Conservation (phyloP, 2,329 filamentous ascomycete species). For the Venturia asperata region DNA sequence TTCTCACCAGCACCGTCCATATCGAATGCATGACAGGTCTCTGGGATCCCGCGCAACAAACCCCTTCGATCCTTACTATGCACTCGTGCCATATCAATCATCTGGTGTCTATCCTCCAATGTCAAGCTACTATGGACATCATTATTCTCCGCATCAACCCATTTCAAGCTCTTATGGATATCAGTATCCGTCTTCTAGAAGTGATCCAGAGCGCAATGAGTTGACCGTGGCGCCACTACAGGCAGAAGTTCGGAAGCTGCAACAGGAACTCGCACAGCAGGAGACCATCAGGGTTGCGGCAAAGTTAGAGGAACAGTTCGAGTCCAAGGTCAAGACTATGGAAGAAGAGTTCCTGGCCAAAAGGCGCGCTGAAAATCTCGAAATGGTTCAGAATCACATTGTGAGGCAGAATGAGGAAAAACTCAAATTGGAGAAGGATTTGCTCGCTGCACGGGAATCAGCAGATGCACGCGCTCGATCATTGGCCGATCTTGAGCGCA, state of each 20-base stretch:
- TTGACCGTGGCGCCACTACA: not conserved
- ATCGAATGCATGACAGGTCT: not conserved
- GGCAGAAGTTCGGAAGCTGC: not conserved
- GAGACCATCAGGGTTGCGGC: not conserved
- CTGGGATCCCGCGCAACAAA: not conserved
- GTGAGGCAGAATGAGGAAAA: not conserved
- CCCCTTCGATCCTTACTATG: not conserved
- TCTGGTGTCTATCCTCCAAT: constrained; percentile 8
- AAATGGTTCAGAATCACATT: not conserved
- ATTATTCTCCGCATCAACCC: not conserved
- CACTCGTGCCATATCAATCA: constrained; percentile 12
- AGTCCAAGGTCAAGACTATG: not conserved
- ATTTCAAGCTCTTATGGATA: not conserved
- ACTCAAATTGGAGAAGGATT: not conserved
- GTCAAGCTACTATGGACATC: constrained; percentile 3
- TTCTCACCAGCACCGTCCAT: not conserved
- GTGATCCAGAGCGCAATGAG: not conserved
- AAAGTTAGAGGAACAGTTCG: not conserved
- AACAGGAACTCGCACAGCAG: not conserved
- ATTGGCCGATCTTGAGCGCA: not conserved
- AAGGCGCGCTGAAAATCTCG: not conserved
- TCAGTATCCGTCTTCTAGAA: not conserved
- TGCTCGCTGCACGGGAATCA: not conserved
- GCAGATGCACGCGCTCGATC: not conserved
- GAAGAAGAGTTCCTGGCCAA: not conserved